phyloP scores from a whole-genome alignment of 2,329 filamentous ascomycete genomes.

The Bipolaris victoriae region DNA sequence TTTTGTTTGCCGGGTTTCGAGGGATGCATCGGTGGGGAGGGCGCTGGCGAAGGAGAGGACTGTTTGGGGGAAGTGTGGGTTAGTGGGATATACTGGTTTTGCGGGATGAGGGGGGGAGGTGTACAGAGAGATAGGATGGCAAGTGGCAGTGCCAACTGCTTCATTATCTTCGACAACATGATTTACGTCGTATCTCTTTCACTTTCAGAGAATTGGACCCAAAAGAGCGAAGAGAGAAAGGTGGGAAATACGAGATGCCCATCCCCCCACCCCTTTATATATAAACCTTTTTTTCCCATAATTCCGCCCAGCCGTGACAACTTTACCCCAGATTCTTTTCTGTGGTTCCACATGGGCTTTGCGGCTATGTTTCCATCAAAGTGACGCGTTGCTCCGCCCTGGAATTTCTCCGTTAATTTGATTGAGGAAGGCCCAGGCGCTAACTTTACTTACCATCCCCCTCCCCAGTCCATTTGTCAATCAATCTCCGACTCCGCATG shows the following conservation, averaged over 20 bases:
- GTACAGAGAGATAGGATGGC: constrained; percentile 12
- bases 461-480: background rate
- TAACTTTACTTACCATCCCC: background rate
- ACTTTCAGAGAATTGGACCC: background rate
- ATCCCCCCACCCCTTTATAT: background rate
- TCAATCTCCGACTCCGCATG: background rate
- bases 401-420: constrained; percentile 2
- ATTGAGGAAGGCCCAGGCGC: background rate
- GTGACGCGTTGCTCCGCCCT: background rate
- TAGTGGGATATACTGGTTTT: background rate
- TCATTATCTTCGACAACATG: constrained; percentile 10
- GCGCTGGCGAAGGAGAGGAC: constrained; percentile 9
- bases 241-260: background rate
- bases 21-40: constrained; percentile 10
- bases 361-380: background rate
- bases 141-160: constrained; percentile 3
- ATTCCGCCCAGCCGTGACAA: background rate
- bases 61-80: background rate
- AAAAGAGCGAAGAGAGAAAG: background rate
- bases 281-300: background rate
- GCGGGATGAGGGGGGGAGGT: background rate
- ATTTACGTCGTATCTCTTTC: background rate
- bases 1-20: constrained; percentile 8
- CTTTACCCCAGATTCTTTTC: background rate
- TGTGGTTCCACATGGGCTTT: background rate